Evolutionary conservation across 2,329 filamentous ascomycete genomes (phyloP), one percentile per base, ranked within the genome.

Genomic region (Onygenales sp.): DNA sequence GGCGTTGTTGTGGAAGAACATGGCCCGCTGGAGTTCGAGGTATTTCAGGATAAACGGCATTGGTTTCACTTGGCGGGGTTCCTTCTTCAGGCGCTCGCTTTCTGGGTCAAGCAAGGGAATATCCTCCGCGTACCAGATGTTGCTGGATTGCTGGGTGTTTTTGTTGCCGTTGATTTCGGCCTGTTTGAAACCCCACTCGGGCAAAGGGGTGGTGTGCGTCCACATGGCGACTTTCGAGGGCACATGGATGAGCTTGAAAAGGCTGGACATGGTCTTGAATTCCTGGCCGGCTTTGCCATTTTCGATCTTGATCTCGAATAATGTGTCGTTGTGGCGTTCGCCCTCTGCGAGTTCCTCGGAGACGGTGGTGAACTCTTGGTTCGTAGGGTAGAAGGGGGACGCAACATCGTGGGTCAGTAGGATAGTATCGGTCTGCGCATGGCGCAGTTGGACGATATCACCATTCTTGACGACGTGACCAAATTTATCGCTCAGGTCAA

Each of bases 161-260:
- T 98, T 98, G 79, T 98, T 98, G 56, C 93, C 93, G 70, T 98
- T 98, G 77, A 98, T 96, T 70, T 98, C 93, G 65, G 95, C 92
- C 71, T 98, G 93, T 70, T 94, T 93, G 76, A 87, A 92, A 31
- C 81, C 93, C 93, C 93, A 98, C 3, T 98, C 93, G 4, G 93
- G 93, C n/a, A 98, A 82, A 49, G 93, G 88, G 55, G 84, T 93
- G 37, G 87, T 87, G 70, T 97, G 92, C 32, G 93, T 98, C 93
- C 93, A 98, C 92, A 98, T 95, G 59, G 93, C 92, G 49, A 98
- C 93, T 70, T 94, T 95, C 70, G 89, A 94, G 6, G 92, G 90
- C 65, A 87, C 83, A 71, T 98, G 93, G 62, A 98, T 82, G 56
- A 98, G 80, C 75, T 96, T 97, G 81, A 98, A 96, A 73, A 95